phyloP scores from a whole-genome alignment of 192 early-diverging fungal species.

The Coemansia sp. region DNA sequence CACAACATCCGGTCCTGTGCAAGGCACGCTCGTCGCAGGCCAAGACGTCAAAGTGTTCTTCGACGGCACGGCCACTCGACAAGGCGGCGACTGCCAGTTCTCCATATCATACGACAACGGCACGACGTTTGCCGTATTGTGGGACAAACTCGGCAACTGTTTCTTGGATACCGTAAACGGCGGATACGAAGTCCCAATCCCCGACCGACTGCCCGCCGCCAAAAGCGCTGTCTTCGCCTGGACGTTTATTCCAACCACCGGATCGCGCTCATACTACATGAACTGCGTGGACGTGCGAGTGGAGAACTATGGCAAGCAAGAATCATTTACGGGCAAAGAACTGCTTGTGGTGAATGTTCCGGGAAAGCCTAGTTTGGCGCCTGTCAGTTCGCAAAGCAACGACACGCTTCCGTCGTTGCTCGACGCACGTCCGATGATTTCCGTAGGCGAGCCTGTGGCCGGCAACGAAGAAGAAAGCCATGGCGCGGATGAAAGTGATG shows the following conservation, averaged over 20 bases:
- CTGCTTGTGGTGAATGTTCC: slow-evolving; percentile 48
- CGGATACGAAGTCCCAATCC: slow-evolving; percentile 55
- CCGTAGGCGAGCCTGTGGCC: slow-evolving; percentile 27
- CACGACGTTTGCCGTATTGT: slow-evolving; percentile 58
- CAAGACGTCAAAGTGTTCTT: slow-evolving; percentile 53
- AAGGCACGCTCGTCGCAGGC: slow-evolving; percentile 51
- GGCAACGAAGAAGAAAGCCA: neutral
- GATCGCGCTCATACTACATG: slow-evolving; percentile 38
- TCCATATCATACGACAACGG: slow-evolving; percentile 55
- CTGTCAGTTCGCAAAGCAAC: slow-evolving; percentile 12
- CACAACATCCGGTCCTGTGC: slow-evolving; percentile 21
- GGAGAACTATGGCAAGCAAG: slow-evolving; percentile 46
- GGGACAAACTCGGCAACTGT: slow-evolving; percentile 54
- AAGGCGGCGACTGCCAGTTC: slow-evolving; percentile 54
- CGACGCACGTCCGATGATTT: slow-evolving; percentile 23
- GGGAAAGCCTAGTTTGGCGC: slow-evolving; percentile 25
- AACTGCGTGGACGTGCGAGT: slow-evolving; percentile 47
- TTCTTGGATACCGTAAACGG: slow-evolving; percentile 44
- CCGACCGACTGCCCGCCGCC: slow-evolving; percentile 53
- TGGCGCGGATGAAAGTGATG: neutral
- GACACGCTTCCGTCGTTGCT: slow-evolving; percentile 28
- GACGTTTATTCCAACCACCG: slow-evolving; percentile 39
- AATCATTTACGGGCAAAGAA: slow-evolving; percentile 41
- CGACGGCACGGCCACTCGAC: slow-evolving; percentile 39
- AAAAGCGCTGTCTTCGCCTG: slow-evolving; percentile 57